Conservation (phyloP, 2,329 filamentous ascomycete genomes). For the Colletotrichum caudatum region DNA sequence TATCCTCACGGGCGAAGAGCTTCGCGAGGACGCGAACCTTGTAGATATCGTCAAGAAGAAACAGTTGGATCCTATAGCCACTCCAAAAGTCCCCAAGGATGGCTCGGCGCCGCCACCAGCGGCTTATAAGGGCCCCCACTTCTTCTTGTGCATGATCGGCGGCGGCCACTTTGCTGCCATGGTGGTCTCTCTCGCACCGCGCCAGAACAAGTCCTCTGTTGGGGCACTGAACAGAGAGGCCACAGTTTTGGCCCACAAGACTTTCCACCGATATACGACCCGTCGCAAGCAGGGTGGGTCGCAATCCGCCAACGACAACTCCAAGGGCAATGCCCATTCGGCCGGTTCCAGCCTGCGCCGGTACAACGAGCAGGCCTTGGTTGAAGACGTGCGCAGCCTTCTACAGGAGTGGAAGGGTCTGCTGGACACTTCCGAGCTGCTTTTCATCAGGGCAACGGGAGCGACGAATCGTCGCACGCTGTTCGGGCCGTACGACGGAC, state of each 20-base stretch:
- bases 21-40: slow-evolving; percentile 71
- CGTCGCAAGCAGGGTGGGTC: slow-evolving; percentile 95
- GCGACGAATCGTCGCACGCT: slow-evolving; percentile 87
- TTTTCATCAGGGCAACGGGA: slow-evolving; percentile 92
- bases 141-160: slow-evolving; percentile 98
- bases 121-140: slow-evolving; percentile 79
- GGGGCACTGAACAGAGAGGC: slow-evolving; percentile 86
- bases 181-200: slow-evolving; percentile 89
- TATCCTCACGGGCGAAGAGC: slow-evolving; percentile 80
- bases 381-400: slow-evolving; percentile 86
- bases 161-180: slow-evolving; percentile 98
- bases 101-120: slow-evolving; percentile 61
- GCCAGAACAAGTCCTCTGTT: slow-evolving; percentile 75
- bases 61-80: slow-evolving; percentile 75
- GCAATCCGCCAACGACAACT: slow-evolving; percentile 92
- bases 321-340: slow-evolving; percentile 94
- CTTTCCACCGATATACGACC: slow-evolving; percentile 97
- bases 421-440: slow-evolving; percentile 84
- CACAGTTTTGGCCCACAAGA: slow-evolving; percentile 93
- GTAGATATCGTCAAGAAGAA: slow-evolving; percentile 79
- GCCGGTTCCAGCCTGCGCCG: slow-evolving; percentile 90
- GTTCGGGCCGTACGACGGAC: slow-evolving; percentile 91
- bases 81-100: slow-evolving; percentile 67
- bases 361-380: slow-evolving; percentile 92
- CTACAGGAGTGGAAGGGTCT: slow-evolving; percentile 86